Base-by-base conservation (phyloP, 495 filamentous ascomycete species). In the Melanomma pulvis-pyrius region DNA sequence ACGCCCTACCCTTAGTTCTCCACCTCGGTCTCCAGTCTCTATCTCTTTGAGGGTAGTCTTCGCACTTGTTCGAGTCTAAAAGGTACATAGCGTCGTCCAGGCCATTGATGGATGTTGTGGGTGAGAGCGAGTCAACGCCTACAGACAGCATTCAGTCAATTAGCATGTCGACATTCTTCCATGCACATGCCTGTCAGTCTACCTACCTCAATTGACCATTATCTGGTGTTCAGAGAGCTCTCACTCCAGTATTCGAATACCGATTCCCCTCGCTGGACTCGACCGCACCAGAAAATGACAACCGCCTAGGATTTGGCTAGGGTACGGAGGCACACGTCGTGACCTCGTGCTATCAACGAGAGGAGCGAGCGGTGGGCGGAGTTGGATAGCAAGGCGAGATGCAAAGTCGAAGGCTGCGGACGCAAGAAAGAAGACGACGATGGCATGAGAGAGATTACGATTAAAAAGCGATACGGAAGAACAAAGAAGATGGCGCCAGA, bases 371-470 rank as follows among this genome's bases (percentile, higher is more conserved):
- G 39, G 39, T 44, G 39, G 39, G 9, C 13, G 39, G n/a, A n/a
- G 13, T 3, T n/a, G 8, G n/a, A n/a, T 44, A 15, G 17, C 2
- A 44, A 44, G 39, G 8, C 39, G 13, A n/a, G 9, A 44, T 3
- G 4, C 39, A 44, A 15, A n/a, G 2, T n/a, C 8, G 3, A n/a
- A 44, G 39, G n/a, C 8, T 44, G 39, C 39, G 39, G 39, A 15
- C 13, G 9, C 13, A 44, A 25, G 21, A 50, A 17, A 15, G 21
- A 50, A 24, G 48, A 29, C 51, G 51, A 1, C 11, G 21, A 34
- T 5, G n/a, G 54, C 30, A 41, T 29, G 25, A 39, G 30, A 50
- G 51, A 61, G 13, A 68, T 68, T 68, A 68, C 11, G 36, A 68
- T 62, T 68, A 61, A 59, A 65, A 62, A 28, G 49, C 36, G 49